A percentile compares a stretch with the other conserved stretches of the same genome.
These are phyloP conservation scores for Alternaria metachromatica DNA, from an alignment of 2,329 filamentous ascomycete genomes.

Conservation along the genomic window DNA sequence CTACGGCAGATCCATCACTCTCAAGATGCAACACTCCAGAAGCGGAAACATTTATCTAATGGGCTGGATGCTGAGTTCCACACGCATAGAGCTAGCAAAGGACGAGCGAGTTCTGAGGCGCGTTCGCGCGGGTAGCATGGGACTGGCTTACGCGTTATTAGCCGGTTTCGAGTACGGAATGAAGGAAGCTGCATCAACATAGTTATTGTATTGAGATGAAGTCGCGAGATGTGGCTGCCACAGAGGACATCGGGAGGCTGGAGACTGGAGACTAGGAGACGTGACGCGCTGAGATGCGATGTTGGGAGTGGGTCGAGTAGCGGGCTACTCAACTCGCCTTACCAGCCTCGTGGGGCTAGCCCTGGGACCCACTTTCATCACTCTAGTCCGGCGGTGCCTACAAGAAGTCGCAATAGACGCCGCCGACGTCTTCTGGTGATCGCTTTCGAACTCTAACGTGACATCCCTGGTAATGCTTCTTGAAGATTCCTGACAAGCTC, in stretches of 20 bases:
- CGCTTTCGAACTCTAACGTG: not conserved
- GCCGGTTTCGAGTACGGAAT: not conserved
- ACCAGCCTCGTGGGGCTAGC: not conserved
- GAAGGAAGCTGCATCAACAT: not conserved
- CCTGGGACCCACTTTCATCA: not conserved
- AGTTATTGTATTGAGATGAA: not conserved
- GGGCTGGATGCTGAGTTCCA: too few relatives aligned
- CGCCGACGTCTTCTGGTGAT: not conserved
- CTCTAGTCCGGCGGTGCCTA: not conserved
- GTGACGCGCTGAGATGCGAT: not conserved
- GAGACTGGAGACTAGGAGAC: not conserved
- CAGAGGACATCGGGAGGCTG: not conserved
- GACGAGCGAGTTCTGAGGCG: too few relatives aligned
- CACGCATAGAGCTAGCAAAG: too few relatives aligned
- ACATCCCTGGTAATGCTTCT: not conserved
- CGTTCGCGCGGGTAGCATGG: too few relatives aligned
- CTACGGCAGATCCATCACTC: not conserved
- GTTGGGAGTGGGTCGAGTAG: not conserved
- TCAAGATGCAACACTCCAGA: not conserved
- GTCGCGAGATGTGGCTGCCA: not conserved
- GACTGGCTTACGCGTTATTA: not conserved
- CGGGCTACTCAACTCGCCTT: not conserved
- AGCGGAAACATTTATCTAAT: not conserved
- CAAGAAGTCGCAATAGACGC: not conserved
- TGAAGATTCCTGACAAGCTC: not conserved